Evolutionary conservation across 2,329 filamentous ascomycete species (phyloP).

Genomic region (Stylonectria norvegica): DNA sequence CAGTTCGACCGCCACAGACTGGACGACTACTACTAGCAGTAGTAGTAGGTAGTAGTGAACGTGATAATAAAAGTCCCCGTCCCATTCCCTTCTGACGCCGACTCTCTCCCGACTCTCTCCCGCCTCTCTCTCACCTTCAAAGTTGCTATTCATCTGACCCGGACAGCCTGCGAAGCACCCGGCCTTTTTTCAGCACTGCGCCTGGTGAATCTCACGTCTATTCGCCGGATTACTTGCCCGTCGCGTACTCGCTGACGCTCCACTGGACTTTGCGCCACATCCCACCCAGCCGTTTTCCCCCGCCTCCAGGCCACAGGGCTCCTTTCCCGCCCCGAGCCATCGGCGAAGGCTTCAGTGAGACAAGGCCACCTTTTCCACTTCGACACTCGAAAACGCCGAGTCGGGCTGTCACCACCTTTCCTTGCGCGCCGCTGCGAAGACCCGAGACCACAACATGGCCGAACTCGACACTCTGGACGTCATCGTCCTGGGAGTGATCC

Average conservation of each 20-base stretch:
- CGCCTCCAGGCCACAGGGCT: no score
- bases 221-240: conserved; percentile 3
- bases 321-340: conserved; percentile 26
- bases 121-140: background rate
- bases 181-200: background rate
- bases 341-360: conserved; percentile 4
- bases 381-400: no score
- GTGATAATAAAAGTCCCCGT: background rate
- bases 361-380: background rate
- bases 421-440: background rate
- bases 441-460: conserved; percentile 59
- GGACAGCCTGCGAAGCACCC: background rate
- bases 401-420: no score
- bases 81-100: background rate
- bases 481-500: conserved; percentile 79
- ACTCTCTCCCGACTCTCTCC: background rate
- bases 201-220: conserved; percentile 6
- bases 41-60: no score
- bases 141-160: no score
- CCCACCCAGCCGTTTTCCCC: conserved; percentile 12
- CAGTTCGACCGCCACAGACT: no score
- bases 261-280: conserved; percentile 22
- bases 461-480: conserved; percentile 96
- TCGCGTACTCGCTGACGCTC: conserved; percentile 6
- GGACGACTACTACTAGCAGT: no score